A percentile compares a stretch with the other conserved stretches of the same genome.
Evolutionary conservation across 345 rosid species (phyloP).

Genomic region (Leavenworthia alabamica): DNA sequence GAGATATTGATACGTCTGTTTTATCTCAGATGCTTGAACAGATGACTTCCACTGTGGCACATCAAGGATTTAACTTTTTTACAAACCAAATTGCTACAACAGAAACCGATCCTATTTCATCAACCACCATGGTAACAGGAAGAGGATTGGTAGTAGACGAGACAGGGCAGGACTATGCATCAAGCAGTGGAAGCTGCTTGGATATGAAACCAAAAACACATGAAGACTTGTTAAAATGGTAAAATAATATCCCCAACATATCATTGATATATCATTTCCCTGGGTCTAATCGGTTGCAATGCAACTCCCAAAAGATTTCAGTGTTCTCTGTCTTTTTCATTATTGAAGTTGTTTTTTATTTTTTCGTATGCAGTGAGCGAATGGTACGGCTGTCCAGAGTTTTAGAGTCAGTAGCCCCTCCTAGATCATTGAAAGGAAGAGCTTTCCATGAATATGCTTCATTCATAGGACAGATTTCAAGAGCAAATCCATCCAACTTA

Average conservation of each 20-base stretch:
- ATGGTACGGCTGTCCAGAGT: conserved; percentile 34
- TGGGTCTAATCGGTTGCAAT: neutral
- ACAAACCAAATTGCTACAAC: conserved; percentile 43
- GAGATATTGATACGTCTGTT: conserved; percentile 37
- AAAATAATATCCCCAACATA: neutral
- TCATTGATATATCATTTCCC: neutral
- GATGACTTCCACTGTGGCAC: conserved; percentile 48
- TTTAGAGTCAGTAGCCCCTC: conserved; percentile 51
- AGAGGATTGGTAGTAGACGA: conserved; percentile 29
- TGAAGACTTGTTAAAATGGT: conserved; percentile 35
- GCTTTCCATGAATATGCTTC: conserved; percentile 69
- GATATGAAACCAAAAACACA: conserved; percentile 28
- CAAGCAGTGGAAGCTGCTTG: conserved; percentile 25
- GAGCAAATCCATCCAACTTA: conserved; percentile 54
- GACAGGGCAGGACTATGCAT: conserved; percentile 20
- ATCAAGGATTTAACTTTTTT: conserved; percentile 52
- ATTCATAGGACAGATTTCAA: conserved; percentile 57
- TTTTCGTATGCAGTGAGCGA: conserved; percentile 44
- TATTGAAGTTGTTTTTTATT: neutral
- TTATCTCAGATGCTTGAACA: conserved; percentile 46
- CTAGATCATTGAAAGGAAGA: conserved; percentile 51
- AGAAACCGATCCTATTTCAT: conserved; percentile 27
- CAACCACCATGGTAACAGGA: conserved; percentile 24
- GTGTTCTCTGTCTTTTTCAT: neutral
- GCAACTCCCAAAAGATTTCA: neutral